Evolutionary conservation across 768 basidiomycete species (phyloP).

Genomic region (Hortiboletus flavorubellus): DNA sequence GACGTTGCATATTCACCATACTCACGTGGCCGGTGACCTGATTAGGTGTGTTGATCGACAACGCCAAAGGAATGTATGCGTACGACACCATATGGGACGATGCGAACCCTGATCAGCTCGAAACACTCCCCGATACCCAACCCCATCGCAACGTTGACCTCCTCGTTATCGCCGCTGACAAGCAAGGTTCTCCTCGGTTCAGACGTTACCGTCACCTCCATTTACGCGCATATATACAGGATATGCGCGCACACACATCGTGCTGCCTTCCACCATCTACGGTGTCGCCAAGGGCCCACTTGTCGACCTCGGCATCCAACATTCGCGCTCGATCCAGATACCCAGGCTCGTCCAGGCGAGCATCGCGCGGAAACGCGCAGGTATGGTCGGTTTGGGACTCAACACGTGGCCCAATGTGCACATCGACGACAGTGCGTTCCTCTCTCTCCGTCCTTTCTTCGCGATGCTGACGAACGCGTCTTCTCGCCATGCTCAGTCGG

Average conservation of each 20-base stretch:
- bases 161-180: constrained; percentile 43
- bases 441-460: not conserved
- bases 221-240: not conserved
- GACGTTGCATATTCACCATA: not conserved
- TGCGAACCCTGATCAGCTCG: constrained; percentile 41
- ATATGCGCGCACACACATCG: constrained; percentile 32
- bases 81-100: constrained; percentile 47
- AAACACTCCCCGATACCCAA: constrained; percentile 40
- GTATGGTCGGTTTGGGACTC: constrained; percentile 53
- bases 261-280: constrained; percentile 56
- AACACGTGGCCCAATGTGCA: constrained; percentile 62
- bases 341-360: constrained; percentile 45
- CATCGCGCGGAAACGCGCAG: constrained; percentile 47
- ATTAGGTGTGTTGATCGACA: constrained; percentile 41
- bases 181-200: constrained; percentile 2
- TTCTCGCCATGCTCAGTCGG: constrained; percentile 8
- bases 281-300: constrained; percentile 47
- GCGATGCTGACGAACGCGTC: not conserved
- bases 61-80: constrained; percentile 39
- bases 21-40: not conserved
- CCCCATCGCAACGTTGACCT: constrained; percentile 48
- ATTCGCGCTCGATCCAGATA: constrained; percentile 52
- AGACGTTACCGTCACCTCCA: constrained; percentile 1
- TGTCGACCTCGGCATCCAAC: constrained; percentile 41
- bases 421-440: constrained; percentile 39